Percentiles rank a stretch among this genome's conserved stretches.
Evolutionary conservation across 805 yeast species (phyloP).

Genomic region (Hanseniaspora valbyensis): DNA sequence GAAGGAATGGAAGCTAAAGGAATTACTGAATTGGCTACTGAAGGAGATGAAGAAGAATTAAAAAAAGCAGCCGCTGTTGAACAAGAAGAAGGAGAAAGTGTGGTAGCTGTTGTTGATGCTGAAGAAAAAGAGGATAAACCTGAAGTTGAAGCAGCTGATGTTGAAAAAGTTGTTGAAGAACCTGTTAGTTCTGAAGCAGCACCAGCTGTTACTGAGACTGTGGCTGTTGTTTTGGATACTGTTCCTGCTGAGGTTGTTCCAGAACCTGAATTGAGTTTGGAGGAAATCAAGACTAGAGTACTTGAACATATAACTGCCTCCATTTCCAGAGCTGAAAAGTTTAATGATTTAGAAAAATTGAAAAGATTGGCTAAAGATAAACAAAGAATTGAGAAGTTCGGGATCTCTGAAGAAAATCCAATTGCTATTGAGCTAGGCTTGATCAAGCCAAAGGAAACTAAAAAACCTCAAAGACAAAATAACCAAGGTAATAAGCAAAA

Average conservation of each 20-base stretch:
- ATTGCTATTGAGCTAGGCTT: constrained; percentile 59
- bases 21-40: constrained; percentile 19
- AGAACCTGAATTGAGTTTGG: constrained; percentile 38
- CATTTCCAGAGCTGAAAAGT: constrained; percentile 63
- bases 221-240: not conserved
- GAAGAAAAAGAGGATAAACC: constrained; percentile 9
- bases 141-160: constrained; percentile 13
- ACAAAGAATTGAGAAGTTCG: constrained; percentile 60
- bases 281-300: constrained; percentile 59
- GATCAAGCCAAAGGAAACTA: constrained; percentile 26
- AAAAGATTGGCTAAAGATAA: constrained; percentile 47
- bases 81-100: constrained; percentile 8
- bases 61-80: constrained; percentile 20
- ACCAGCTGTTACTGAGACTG: constrained; percentile 16
- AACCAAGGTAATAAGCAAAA: not conserved
- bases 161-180: constrained; percentile 16
- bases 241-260: constrained; percentile 1
- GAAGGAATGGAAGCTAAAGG: constrained; percentile 40
- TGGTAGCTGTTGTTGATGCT: constrained; percentile 9
- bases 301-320: constrained; percentile 56
- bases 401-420: constrained; percentile 56
- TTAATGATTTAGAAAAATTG: constrained; percentile 45
- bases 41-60: constrained; percentile 19
- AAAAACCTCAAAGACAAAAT: not conserved
- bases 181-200: not conserved